Evolutionary conservation across 441 rosid species (phyloP), one percentile per base, ranked within the genome.

Genomic region (Flueggea neowawraea): DNA sequence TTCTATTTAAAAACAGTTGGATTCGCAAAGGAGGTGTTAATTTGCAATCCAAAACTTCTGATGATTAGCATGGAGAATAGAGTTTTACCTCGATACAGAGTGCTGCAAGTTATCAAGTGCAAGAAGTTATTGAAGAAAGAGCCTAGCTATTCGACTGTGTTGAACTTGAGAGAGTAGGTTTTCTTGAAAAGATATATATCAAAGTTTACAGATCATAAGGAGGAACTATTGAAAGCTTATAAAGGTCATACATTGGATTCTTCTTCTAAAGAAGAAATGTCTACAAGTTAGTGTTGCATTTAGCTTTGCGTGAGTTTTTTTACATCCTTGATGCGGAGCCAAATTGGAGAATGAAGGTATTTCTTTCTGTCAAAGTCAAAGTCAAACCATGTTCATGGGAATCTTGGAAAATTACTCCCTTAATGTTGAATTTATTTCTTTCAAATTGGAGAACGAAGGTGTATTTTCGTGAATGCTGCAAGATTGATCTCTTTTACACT

Each of bases 141-240:
- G 28, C 63, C 33, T 0, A 62, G 67, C 52, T 64, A 74, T 15
- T 0, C 16, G n/a, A 14, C 32, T 4, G 47, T 68, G 16, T 28
- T 76, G 54, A 7, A 0, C 47, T 16, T 54, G 3, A 14, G 72
- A 0, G 79, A 80, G 55, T 51, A 33, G 6, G 63, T 60, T 7
- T 80, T 80, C 62, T 3, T 74, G 67, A 41, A 65, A 56, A 73
- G 57, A 71, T 79, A 44, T 59, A 61, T 81, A 6, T 56, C 58
- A 5, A 68, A 70, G 56, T 75, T 75, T 57, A 31, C 28, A 41
- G 74, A 64, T 70, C 68, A 71, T 22, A 51, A 68, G 11, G 73
- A 66, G 63, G 83, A 76, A 45, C 55, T 83, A 51, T 53, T 80
- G 58, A 52, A 67, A 11, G 80, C 76, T 71, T 78, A 71, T 55